Conservation (phyloP, 75 land plant genomes). For the Cryptomeria japonica region DNA sequence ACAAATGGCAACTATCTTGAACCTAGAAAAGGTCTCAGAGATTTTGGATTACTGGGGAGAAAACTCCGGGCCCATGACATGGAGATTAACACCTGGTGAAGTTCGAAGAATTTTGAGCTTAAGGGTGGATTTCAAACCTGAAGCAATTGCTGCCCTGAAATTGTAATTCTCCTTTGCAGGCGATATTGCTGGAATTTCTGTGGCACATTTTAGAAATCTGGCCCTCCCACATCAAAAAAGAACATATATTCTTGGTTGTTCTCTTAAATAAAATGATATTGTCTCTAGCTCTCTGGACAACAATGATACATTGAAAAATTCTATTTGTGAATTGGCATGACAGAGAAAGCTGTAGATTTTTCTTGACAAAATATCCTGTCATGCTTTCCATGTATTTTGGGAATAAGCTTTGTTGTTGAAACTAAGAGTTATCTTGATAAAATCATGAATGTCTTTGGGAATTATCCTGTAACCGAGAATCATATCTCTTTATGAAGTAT, state of each 20-base stretch:
- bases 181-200: neutral
- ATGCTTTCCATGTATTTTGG: neutral
- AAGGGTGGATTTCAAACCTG: constrained; percentile 89
- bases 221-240: too few species aligned
- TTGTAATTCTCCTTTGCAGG: constrained; percentile 39
- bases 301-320: neutral
- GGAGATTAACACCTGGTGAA: constrained; percentile 94
- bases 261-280: neutral
- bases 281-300: neutral
- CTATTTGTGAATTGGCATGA: too few species aligned
- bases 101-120: constrained; percentile 82
- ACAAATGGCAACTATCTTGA: constrained; percentile 93
- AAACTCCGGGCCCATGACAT: constrained; percentile 97
- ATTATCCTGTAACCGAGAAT: too few species aligned
- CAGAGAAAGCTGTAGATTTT: neutral
- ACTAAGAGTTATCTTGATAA: neutral
- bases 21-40: constrained; percentile 93
- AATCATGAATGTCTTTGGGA: too few species aligned
- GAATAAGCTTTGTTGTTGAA: neutral
- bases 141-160: constrained; percentile 85
- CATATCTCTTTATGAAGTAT: neutral
- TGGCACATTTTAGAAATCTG: constrained; percentile 43
- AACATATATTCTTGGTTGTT: neutral
- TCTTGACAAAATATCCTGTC: neutral
- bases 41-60: constrained; percentile 99